These are phyloP conservation scores for Blepharisma undulans DNA, from an alignment of 169 alveolate genomes.

Conservation along the genomic window DNA sequence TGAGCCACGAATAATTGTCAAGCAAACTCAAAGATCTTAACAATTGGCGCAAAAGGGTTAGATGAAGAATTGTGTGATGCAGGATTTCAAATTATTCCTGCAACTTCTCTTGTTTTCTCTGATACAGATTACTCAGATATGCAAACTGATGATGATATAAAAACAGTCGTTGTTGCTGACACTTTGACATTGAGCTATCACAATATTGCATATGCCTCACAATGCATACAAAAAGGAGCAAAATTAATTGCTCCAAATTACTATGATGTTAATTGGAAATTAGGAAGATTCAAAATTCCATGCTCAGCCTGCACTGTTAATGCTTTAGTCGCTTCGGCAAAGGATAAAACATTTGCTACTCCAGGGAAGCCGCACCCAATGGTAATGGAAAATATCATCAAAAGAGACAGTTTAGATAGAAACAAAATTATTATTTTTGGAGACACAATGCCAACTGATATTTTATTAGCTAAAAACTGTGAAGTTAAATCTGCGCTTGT, in stretches of 20 bases:
- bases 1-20: conserved; percentile 24
- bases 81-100: conserved; percentile 26
- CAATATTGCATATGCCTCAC: conserved; percentile 47
- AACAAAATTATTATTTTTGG: conserved; percentile 41
- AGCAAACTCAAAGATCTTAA: conserved; percentile 21
- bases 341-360: background rate
- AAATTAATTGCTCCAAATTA: conserved; percentile 43
- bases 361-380: conserved; percentile 50
- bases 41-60: conserved; percentile 42
- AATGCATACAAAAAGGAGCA: conserved; percentile 48
- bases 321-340: conserved; percentile 1
- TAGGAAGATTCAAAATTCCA: conserved; percentile 51
- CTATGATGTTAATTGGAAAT: conserved; percentile 22
- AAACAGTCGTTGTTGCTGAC: conserved; percentile 63
- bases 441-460: conserved; percentile 54
- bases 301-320: conserved; percentile 56
- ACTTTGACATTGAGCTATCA: conserved; percentile 38
- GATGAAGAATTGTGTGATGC: conserved; percentile 36
- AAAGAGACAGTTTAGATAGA: conserved; percentile 34
- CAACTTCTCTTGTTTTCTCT: background rate
- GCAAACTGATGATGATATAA: conserved; percentile 47
- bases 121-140: conserved; percentile 27
- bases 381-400: conserved; percentile 17
- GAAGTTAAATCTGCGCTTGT: conserved; percentile 42
- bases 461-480: conserved; percentile 43